Conservation (phyloP, 768 basidiomycete species). For the Calocera viscosa region DNA sequence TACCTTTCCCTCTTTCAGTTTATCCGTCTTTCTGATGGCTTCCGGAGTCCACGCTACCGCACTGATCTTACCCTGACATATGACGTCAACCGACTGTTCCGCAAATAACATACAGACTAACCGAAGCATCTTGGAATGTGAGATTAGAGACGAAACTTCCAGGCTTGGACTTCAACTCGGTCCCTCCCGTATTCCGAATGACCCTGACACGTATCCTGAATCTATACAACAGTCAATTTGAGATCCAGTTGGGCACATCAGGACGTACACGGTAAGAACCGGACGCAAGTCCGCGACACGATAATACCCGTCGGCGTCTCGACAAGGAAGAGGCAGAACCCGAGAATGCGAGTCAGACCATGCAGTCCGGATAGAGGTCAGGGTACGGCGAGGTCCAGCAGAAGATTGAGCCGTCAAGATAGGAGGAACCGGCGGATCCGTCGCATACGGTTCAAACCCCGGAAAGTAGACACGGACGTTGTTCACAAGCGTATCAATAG, state of each 20-base stretch:
- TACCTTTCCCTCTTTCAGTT: not conserved
- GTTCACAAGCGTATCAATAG: not conserved
- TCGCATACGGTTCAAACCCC: not conserved
- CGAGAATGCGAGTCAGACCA: not conserved
- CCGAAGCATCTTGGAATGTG: not conserved
- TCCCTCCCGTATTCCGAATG: not conserved
- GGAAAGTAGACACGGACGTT: not conserved
- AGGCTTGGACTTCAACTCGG: not conserved
- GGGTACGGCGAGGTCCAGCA: not conserved
- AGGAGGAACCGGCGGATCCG: not conserved
- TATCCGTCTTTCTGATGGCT: not conserved
- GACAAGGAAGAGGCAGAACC: not conserved
- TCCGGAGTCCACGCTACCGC: not conserved
- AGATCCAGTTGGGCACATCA: not conserved
- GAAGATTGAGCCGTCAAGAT: not conserved
- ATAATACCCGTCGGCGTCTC: not conserved
- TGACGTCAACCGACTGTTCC: not conserved
- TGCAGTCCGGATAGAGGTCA: not conserved
- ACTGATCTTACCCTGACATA: not conserved
- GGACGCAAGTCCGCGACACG: not conserved
- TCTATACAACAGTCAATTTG: not conserved
- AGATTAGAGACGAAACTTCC: not conserved
- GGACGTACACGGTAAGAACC: not conserved
- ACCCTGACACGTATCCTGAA: not conserved
- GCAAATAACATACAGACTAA: too few relatives aligned